Base-by-base conservation (phyloP, 1,284 basidiomycete species). In the Erythrobasidium hasegawianum region DNA sequence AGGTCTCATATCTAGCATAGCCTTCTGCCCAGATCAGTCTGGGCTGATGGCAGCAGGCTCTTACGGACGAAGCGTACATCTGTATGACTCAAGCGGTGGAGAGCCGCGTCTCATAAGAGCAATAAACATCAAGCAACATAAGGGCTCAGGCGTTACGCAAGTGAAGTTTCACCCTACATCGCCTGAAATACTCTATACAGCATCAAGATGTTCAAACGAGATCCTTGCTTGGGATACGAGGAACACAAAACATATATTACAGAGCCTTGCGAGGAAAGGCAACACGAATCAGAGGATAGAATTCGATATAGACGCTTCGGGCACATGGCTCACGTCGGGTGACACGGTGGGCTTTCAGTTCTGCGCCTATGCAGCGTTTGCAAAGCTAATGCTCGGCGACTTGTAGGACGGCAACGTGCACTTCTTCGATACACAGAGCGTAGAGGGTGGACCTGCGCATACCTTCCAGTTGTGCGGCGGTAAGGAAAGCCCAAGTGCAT, bases 1-100 rank as follows among this genome's bases (percentile, higher is more conserved):
- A 92, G 90, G 91, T 0, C 88, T 95, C 66, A 83, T 95, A 57
- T 91, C 91, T 2, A 80, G 90, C 0, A 78, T 95, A 1, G 84
- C 88, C 0, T 91, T 94, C 75, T 85, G 83, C 24, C 81, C 85
- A 0, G 83, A 86, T 70, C 81, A 81, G n/a, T 81, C 83, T 0
- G 85, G 85, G 0, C 79, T 86, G 5, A 90, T 85, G 71, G 91
- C 89, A 0, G 90, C 89, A 1, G 80, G 83, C 0, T 79, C 79
- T 0, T 80, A 78, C 64, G 76, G 79, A 0, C 82, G 84, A 11
- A 87, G 88, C 40, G 85, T 94, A 14, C 85, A 84, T 0, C 74
- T 95, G 20, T 94, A 89, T 79, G 83, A 82, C 39, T 87, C 90
- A 72, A 80, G 81, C 39, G 79, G 80, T 0, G 82, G 83, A 0